Percentiles rank a stretch among this genome's conserved stretches.
These are phyloP conservation scores for Groenewaldozyma sp. DNA, from an alignment of 1,139 yeast species.

Conservation along the genomic window DNA sequence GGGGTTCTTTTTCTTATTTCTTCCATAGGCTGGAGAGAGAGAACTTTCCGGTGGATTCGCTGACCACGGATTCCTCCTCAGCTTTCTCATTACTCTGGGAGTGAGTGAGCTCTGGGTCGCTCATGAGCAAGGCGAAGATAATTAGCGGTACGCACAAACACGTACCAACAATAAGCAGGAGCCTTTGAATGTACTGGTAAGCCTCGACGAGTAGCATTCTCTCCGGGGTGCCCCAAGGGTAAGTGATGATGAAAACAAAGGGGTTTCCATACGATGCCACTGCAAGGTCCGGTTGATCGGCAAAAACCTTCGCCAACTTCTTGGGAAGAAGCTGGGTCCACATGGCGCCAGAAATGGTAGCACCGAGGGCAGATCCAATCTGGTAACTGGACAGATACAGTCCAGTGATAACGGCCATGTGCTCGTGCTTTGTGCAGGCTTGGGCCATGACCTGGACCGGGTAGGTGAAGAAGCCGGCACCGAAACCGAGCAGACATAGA, in stretches of 20 bases:
- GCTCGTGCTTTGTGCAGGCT: slow-evolving; percentile 46
- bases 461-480: slow-evolving; percentile 64
- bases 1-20: too few relatives aligned
- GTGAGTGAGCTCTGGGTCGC: slow-evolving; percentile 33
- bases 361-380: slow-evolving; percentile 40
- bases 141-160: slow-evolving; percentile 48
- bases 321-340: slow-evolving; percentile 38
- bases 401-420: slow-evolving; percentile 39
- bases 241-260: slow-evolving; percentile 35
- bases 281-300: slow-evolving; percentile 32
- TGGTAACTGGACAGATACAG: slow-evolving; percentile 35
- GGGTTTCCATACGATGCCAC: slow-evolving; percentile 47
- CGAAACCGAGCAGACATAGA: slow-evolving; percentile 57
- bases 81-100: background rate
- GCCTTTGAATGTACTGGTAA: slow-evolving; percentile 50
- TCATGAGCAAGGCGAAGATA: slow-evolving; percentile 39
- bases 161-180: slow-evolving; percentile 49
- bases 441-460: slow-evolving; percentile 59
- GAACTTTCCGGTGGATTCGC: background rate
- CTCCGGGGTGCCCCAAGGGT: slow-evolving; percentile 54
- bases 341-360: slow-evolving; percentile 37
- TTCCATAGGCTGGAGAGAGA: too few relatives aligned
- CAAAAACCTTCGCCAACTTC: slow-evolving; percentile 21
- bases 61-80: background rate
- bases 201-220: slow-evolving; percentile 49